A percentile compares a stretch with the other conserved stretches of the same genome.
Conservation (phyloP, 306 rosid genomes). For the Leucaena leucocephala region DNA sequence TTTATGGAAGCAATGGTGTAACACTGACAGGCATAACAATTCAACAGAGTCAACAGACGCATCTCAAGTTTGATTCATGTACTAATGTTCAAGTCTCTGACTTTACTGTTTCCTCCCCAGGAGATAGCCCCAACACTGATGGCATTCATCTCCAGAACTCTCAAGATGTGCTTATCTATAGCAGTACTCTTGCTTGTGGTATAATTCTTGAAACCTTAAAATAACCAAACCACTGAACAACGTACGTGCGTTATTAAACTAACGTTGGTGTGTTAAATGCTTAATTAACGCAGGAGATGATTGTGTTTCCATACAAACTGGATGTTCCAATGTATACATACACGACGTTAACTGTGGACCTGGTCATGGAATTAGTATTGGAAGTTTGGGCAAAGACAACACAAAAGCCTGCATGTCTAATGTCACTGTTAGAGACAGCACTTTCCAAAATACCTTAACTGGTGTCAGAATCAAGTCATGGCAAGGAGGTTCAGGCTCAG, state of each 20-base stretch:
- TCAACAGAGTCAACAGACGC: slow-evolving; percentile 72
- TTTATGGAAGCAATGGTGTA: slow-evolving; percentile 68
- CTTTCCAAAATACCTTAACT: slow-evolving; percentile 56
- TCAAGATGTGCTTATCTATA: slow-evolving; percentile 48
- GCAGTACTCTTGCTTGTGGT: slow-evolving; percentile 73
- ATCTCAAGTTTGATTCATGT: slow-evolving; percentile 70
- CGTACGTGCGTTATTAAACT: background rate
- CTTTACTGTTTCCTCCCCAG: slow-evolving; percentile 59
- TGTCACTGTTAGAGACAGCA: slow-evolving; percentile 69
- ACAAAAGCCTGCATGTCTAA: slow-evolving; percentile 82
- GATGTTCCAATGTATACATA: slow-evolving; percentile 64
- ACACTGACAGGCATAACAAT: slow-evolving; percentile 69
- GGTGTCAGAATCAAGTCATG: slow-evolving; percentile 91
- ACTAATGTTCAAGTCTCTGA: slow-evolving; percentile 58
- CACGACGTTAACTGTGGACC: slow-evolving; percentile 77
- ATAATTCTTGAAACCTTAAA: background rate
- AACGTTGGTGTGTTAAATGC: background rate
- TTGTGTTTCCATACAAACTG: slow-evolving; percentile 74
- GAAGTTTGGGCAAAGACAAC: slow-evolving; percentile 66
- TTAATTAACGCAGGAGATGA: slow-evolving; percentile 64
- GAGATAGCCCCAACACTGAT: slow-evolving; percentile 78
- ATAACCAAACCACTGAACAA: background rate
- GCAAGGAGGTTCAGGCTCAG: slow-evolving; percentile 96
- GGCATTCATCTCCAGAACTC: slow-evolving; percentile 84
- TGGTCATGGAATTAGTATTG: slow-evolving; percentile 75